Evolutionary conservation across 768 basidiomycete genomes (phyloP).

Genomic region (Termitomyces sp.): DNA sequence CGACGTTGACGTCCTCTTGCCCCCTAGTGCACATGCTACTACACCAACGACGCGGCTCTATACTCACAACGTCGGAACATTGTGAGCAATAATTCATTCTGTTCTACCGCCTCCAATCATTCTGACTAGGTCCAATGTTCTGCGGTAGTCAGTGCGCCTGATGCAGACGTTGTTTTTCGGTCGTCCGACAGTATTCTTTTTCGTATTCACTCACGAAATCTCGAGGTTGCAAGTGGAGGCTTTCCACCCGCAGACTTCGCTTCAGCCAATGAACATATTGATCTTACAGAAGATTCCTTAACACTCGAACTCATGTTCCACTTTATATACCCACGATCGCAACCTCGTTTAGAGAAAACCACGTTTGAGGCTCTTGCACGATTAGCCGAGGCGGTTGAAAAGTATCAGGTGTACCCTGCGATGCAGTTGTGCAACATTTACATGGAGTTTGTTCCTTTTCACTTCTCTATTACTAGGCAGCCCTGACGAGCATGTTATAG

Average conservation of each 20-base stretch:
- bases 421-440: constrained; percentile 14
- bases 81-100: background rate
- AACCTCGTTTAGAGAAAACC: constrained; percentile 5
- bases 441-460: constrained; percentile 11
- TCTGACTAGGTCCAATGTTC: background rate
- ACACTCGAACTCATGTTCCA: constrained; percentile 16
- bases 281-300: constrained; percentile 9
- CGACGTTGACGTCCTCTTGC: background rate
- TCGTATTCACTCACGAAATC: constrained; percentile 13
- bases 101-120: background rate
- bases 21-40: background rate
- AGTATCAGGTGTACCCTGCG: constrained; percentile 17
- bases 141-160: constrained; percentile 5
- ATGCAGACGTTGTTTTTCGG: constrained; percentile 11
- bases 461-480: background rate
- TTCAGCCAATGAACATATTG: constrained; percentile 1
- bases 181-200: constrained; percentile 10
- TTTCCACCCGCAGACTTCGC: constrained; percentile 9
- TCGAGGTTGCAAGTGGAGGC: constrained; percentile 8
- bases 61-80: background rate
- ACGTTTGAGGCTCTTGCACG: constrained; percentile 4
- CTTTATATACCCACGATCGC: constrained; percentile 12
- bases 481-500: background rate
- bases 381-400: constrained; percentile 16
- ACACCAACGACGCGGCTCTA: background rate